Base-by-base conservation (phyloP, 768 basidiomycete genomes). In the Lactarius pseudohatsudake region DNA sequence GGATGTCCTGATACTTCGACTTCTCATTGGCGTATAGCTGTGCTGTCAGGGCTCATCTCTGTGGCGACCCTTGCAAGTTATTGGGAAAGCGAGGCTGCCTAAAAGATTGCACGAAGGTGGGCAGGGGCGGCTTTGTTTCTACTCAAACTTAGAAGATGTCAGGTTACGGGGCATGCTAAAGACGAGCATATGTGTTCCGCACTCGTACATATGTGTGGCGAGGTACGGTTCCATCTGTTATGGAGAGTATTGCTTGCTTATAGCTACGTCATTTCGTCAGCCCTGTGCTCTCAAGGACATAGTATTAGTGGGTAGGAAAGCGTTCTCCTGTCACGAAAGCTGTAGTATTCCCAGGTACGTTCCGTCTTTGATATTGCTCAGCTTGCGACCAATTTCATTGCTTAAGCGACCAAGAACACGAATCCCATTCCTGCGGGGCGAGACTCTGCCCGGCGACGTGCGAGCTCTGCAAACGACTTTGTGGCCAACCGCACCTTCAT, bases 161-260 rank as follows among this genome's bases (percentile, higher is more conserved):
- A 88, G 85, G 75, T 81, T 7, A 75, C 77, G 4, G 78, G 77
- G 16, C 86, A 87, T 61, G 40, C 59, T 1, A 85, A 80, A 4
- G 79, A 78, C 0, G 81, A 79, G 7, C 87, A 88, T 70, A 62
- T 81, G 62, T 88, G 87, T 69, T 79, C 85, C 0, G 84, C 86
- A 3, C 74, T 75, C 20, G 69, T 79, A 2, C 87, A 88, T 65
- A 80, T 80, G 45, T 88, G 87, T 64, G 85, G 85, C n/a, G 74
- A 81, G 79, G 87, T 83, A 67, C 10, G 66, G 11, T n/a, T n/a
- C 18, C 30, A 32, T 34, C 22, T 40, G 26, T n/a, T 16, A 16
- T n/a, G 0, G 20, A 22, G 4, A 1, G 38, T 11, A 36, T 8
- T 38, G 26, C 40, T n/a, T 8, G 8, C 40, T 18, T 13, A 30